Evolutionary conservation across 2,329 filamentous ascomycete genomes (phyloP), one percentile per base, ranked within the genome.

Genomic region (Diplodia corticola): DNA sequence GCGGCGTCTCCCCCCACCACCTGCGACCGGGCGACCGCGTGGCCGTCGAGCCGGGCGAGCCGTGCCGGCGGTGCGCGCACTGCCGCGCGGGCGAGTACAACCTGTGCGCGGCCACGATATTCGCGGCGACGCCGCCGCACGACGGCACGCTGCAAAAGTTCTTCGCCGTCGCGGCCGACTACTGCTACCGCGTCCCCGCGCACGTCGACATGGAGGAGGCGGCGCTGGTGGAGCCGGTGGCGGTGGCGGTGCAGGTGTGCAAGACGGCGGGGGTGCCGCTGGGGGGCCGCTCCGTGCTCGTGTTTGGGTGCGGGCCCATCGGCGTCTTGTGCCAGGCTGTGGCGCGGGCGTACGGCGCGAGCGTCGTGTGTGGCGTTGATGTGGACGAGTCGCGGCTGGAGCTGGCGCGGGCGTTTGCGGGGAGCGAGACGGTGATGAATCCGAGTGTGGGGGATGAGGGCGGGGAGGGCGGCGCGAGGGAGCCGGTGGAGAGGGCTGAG

Each of bases 61-160:
- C 69, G 22, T 72, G 70, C 50, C 66, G 67, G 3, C 64, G 59
- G 28, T 72, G 70, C 64, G 67, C 64, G 17, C 48, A 44, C 24
- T 68, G 68, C 60, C 64, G 67, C 10, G 46, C 24, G 22, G 68
- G 69, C 55, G 53, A 26, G 12, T 70, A 70, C 64, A 68, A 70
- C 63, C 59, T 69, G 4, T 70, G 69, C 63, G 44, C 33, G 20
- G 67, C 63, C 49, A 69, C 66, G 54, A 35, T 60, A 3, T 70
- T 70, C 40, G 69, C 68, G 13, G 69, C 61, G 9, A 69, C 69
- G 9, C 71, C 71, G 40, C 69, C 68, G 2, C 71, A 68, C 54
- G 72, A 73, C 54, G 73, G 73, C 13, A 74, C 72, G 3, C 67
- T 74, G 7, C 68, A 69, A 4, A 75, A 69, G 28, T 73, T 70